Evolutionary conservation across 352 stramenopile species (phyloP), one percentile per base, ranked within the genome.

Genomic region (Pythium biforme): DNA sequence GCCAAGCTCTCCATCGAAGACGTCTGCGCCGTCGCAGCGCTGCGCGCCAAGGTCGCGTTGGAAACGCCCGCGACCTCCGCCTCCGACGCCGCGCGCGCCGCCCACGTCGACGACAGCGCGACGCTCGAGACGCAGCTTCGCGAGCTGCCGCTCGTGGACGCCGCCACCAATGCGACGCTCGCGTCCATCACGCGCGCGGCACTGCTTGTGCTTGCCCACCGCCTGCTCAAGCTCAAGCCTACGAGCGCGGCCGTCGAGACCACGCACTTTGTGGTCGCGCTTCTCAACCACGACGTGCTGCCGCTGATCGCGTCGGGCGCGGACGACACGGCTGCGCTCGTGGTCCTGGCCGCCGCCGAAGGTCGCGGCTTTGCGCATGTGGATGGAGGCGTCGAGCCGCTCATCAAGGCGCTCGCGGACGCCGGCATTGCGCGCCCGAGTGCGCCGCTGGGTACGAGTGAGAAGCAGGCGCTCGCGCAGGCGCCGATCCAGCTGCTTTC

Each of bases 231-330:
- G 23, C 64, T 77, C 41, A 76, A 62, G 63, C 68, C 53, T 27
- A 68, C 81, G 19, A 17, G 65, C 9, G 68, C 75, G 0, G 56
- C 59, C 20, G 27, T 71, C 9, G 66, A 77, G 48, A 78, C 70
- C 31, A 70, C 75, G 3, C 55, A 74, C 23, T 84, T 89, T 39
- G 61, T 91, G 51, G 70, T 76, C 1, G 37, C 56, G 17, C 48
- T 92, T 51, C 81, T 93, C 26, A 92, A 93, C 66, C 68, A 82
- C 47, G 58, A 86, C 65, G 60, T 84, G 48, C 55, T 75, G 23
- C 77, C 77, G 9, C 39, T 74, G 19, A 57, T 83, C 17, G 40
- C 59, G 4, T 51, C 68, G 12, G 72, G 64, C 19, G 45, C 62
- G 2, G 64, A 58, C 1, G 74, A 81, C 50, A 41, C 47, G 19